phyloP scores from a whole-genome alignment of 352 stramenopile genomes.

The Globisporangium camurandrum region DNA sequence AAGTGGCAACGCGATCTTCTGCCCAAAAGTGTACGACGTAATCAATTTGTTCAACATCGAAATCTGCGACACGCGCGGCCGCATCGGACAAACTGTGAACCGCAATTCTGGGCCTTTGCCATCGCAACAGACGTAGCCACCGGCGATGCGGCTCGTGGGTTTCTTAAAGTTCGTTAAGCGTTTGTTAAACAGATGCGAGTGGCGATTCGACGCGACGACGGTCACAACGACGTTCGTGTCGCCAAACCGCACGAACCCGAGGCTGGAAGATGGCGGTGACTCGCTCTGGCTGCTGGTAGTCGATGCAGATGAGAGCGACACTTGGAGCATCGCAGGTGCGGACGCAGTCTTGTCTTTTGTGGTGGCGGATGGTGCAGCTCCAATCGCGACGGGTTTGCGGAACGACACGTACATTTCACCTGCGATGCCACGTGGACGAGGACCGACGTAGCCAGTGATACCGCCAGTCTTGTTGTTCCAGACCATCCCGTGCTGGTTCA shows the following conservation, averaged over 20 bases:
- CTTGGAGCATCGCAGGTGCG: constrained; percentile 5
- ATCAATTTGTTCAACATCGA: constrained; percentile 83
- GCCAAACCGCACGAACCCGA: constrained; percentile 48
- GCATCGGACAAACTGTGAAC: constrained; percentile 54
- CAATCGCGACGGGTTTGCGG: constrained; percentile 8
- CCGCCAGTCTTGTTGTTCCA: constrained; percentile 88
- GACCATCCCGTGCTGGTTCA: constrained; percentile 79
- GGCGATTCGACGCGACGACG: constrained; percentile 75
- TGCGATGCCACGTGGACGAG: constrained; percentile 46
- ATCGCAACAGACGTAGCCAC: constrained; percentile 85
- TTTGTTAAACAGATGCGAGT: constrained; percentile 82
- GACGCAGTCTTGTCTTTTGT: constrained; percentile 7
- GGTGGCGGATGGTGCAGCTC: not conserved
- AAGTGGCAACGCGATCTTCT: constrained; percentile 74
- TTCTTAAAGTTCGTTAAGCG: constrained; percentile 85
- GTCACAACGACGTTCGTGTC: constrained; percentile 66
- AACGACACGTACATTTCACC: constrained; percentile 81
- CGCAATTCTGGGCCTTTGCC: constrained; percentile 67
- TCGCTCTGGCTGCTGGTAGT: not conserved
- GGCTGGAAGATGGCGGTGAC: constrained; percentile 3
- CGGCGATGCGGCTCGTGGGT: constrained; percentile 63
- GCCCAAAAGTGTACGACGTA: constrained; percentile 72
- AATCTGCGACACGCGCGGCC: constrained; percentile 73
- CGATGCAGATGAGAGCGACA: constrained; percentile 7
- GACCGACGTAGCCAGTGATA: constrained; percentile 80